phyloP scores from a whole-genome alignment of 805 yeast genomes.

The Zygotorulaspora florentina region DNA sequence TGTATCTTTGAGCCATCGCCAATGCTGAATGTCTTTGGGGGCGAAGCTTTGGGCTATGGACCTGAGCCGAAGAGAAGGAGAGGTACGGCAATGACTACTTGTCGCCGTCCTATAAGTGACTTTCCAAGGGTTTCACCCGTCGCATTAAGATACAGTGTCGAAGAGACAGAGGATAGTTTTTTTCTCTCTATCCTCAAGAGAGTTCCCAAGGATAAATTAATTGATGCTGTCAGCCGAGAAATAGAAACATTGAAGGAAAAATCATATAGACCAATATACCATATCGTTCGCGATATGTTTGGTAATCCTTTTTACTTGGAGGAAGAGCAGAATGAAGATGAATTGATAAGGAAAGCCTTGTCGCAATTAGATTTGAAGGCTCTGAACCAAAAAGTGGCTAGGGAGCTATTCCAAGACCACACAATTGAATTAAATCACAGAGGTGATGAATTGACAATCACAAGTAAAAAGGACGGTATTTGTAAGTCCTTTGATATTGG shows the following conservation, averaged over 20 bases:
- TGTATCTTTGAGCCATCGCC: slow-evolving; percentile 28
- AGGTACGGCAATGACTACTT: slow-evolving; percentile 4
- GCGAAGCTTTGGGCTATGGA: slow-evolving; percentile 8
- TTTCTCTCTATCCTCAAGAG: slow-evolving; percentile 19
- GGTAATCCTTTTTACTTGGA: slow-evolving; percentile 33
- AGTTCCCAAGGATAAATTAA: slow-evolving; percentile 20
- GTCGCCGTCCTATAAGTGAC: slow-evolving; percentile 1
- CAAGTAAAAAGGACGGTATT: slow-evolving; percentile 22
- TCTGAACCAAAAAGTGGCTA: slow-evolving; percentile 23
- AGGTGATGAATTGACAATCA: slow-evolving; percentile 23
- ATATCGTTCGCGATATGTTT: slow-evolving; percentile 23
- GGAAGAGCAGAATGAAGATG: slow-evolving; percentile 23
- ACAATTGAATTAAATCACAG: slow-evolving; percentile 26
- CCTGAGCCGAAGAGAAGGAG: slow-evolving; percentile 16
- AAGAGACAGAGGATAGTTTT: slow-evolving; percentile 16
- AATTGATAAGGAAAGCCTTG: slow-evolving; percentile 18
- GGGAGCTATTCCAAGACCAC: slow-evolving; percentile 27
- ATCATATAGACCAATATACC: slow-evolving; percentile 22
- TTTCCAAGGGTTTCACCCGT: slow-evolving; percentile 5
- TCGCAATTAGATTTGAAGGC: slow-evolving; percentile 19
- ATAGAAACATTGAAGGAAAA: slow-evolving; percentile 18
- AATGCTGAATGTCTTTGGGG: slow-evolving; percentile 9
- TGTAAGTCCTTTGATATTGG: slow-evolving; percentile 22
- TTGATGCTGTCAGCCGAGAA: slow-evolving; percentile 14
- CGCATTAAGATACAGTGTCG: slow-evolving; percentile 13